Percentiles rank a stretch among this genome's conserved stretches.
Evolutionary conservation across 192 early-diverging fungal species (phyloP).

Genomic region (Paraglomus brasilianum): DNA sequence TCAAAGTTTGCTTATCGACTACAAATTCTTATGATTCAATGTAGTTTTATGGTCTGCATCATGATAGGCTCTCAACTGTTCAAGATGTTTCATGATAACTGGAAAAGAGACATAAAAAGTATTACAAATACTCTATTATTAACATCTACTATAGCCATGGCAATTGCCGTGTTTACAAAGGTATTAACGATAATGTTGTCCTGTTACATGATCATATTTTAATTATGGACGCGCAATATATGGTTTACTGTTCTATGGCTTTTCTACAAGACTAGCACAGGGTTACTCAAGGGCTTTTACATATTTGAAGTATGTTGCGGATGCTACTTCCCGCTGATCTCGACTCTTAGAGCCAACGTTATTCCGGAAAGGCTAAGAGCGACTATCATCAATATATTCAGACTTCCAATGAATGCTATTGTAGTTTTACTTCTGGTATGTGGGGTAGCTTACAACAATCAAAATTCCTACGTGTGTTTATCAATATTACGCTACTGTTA

Average conservation of each 20-base stretch:
- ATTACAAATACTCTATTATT: too few relatives aligned
- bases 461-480: too few relatives aligned
- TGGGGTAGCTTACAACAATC: not conserved
- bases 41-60: slow-evolving; percentile 26
- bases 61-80: slow-evolving; percentile 31
- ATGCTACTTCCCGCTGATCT: slow-evolving; percentile 55
- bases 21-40: not conserved
- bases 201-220: too few relatives aligned
- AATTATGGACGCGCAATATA: too few relatives aligned
- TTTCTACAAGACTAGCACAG: slow-evolving; percentile 6
- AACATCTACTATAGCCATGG: too few relatives aligned
- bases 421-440: slow-evolving; percentile 33
- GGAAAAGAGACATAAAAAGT: too few relatives aligned
- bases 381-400: slow-evolving; percentile 56
- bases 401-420: slow-evolving; percentile 63
- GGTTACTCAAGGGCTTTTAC: slow-evolving; percentile 43
- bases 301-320: slow-evolving; percentile 58
- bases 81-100: too few relatives aligned
- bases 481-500: too few relatives aligned
- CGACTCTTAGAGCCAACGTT: slow-evolving; percentile 47
- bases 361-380: slow-evolving; percentile 60
- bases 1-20: not conserved
- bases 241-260: too few relatives aligned
- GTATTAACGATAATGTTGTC: too few relatives aligned
- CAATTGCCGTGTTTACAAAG: too few relatives aligned